Evolutionary conservation across 2,329 filamentous ascomycete genomes (phyloP).

Genomic region (Decorospora gaudefroyi): DNA sequence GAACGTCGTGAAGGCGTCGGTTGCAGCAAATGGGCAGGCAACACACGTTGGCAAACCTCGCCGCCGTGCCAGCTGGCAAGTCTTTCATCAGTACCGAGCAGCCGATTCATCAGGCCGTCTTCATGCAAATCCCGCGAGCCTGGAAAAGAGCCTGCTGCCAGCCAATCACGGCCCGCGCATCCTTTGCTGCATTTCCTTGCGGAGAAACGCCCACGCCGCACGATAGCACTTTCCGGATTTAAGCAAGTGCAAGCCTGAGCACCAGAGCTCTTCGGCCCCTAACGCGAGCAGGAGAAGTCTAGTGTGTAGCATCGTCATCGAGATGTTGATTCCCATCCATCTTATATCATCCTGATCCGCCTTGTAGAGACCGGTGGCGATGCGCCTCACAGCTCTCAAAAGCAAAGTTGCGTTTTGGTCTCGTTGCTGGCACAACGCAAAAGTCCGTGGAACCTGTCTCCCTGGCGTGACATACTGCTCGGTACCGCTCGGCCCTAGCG

Average conservation of each 20-base stretch:
- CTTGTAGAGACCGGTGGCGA: too few species aligned
- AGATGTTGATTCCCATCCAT: not conserved
- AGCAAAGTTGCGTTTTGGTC: too few species aligned
- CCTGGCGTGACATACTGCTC: conserved; percentile 23
- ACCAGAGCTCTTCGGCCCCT: conserved; percentile 19
- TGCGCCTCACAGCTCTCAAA: not conserved
- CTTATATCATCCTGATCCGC: not conserved
- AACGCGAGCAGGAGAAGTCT: conserved; percentile 11
- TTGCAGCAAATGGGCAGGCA: conserved; percentile 20
- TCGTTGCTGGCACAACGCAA: too few species aligned
- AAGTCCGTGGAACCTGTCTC: too few species aligned
- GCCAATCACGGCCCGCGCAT: conserved; percentile 11
- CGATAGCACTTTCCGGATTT: conserved; percentile 18
- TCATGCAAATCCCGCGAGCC: conserved; percentile 20
- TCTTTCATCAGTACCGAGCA: conserved; percentile 3
- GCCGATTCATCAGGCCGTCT: conserved; percentile 17
- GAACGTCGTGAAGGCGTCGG: conserved; percentile 10
- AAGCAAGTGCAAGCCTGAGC: too few species aligned
- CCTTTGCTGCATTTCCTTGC: conserved; percentile 6
- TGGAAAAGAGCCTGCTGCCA: conserved; percentile 12
- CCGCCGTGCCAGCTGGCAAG: conserved; percentile 20
- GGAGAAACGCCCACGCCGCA: conserved; percentile 17
- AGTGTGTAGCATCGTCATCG: conserved; percentile 1
- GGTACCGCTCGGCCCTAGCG: conserved; percentile 24
- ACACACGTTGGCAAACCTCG: conserved; percentile 11